Evolutionary conservation across 176 grass and related monocot species (phyloP), one percentile per base, ranked within the genome.

Genomic region (Carex scoparia): DNA sequence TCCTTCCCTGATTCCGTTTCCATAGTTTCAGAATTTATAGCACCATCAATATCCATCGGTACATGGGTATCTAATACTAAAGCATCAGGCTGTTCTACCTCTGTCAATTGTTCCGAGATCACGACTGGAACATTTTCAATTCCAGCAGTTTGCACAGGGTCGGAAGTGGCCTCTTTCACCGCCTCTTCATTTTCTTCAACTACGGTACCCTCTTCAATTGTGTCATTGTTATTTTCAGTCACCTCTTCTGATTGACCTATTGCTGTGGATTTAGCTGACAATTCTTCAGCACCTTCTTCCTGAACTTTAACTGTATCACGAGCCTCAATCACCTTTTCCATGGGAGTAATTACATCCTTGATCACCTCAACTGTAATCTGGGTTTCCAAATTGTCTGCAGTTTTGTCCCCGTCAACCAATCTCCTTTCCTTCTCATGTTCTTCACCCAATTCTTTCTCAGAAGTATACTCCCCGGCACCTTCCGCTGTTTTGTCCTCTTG

Each of bases 31-130:
- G 79, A 35, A 81, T 64, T 81, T 40, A 13, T 44, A 61, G 54
- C 35, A n/a, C 79, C 31, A 13, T 81, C 79, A 58, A 64, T 61
- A 61, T 64, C 58, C 79, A 67, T 83, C 32, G n/a, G 56, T 23
- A 4, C 59, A 61, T 81, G 55, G 31, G 75, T 79, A 63, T 57
- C 30, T 70, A 70, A 44, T 44, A 70, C 67, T 42, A 33, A 15
- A 70, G 42, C 16, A 38, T 44, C 67, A 44, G 33, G 44, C 44
- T 74, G 44, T 74, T 74, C 69, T 73, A 8, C 42, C 44, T 18
- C 42, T 4, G 69, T 51, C n/a, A 48, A 42, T 73, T 73, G 42
- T 49, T 73, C 44, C 12, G 42, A 10, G n/a, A 74, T 74, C 1
- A 10, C 19, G 4, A 14, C 70, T 74, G 70, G 53, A 51, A 19